Base-by-base conservation (phyloP, 805 yeast genomes). In the Candida ficus region DNA sequence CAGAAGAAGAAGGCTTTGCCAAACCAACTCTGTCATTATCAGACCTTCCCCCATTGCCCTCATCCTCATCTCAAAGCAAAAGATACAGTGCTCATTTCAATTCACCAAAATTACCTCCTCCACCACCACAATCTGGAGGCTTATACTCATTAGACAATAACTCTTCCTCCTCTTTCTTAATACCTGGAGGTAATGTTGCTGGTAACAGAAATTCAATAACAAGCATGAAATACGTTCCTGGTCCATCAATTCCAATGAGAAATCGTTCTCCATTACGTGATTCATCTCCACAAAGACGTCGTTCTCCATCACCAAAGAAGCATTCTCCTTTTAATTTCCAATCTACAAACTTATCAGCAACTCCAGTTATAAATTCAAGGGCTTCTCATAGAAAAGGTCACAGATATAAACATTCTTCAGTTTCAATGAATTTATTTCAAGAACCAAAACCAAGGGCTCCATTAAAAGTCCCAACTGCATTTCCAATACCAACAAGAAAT, bases 391-490 rank as follows among this genome's bases (percentile, higher is more conserved):
- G 99, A 68, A 79, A 90, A 51, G 99, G 99, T 7, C 99, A 91
- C 62, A 75, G 91, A 51, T 91, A 91, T 59, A 91, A 91, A 59
- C 98, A 91, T 61, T 89, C 97, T 3, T 89, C 96, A 8, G 96
- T 91, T 6, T 88, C 96, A 5, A 84, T 91, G 93, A 90, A 91
- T 60, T 74, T 91, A 58, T 91, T 93, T 59, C 96, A 87, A 61
- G 97, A 91, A 56, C 96, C 97, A 1, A 83, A 89, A 13, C 76
- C 70, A 30, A 70, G 80, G 28, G 80, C 83, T 5, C 83, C 89
- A 1, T 73, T 81, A 48, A 86, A 89, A 14, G 78, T 89, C 8
- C 96, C 96, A 2, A 81, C 76, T 19, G 62, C 75, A 1, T 55
- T 64, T 32, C 74, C 75, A 7, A 64, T 70, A 2, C 75, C 74